Evolutionary conservation across 441 rosid genomes (phyloP).

Genomic region (Erodium trifolium): DNA sequence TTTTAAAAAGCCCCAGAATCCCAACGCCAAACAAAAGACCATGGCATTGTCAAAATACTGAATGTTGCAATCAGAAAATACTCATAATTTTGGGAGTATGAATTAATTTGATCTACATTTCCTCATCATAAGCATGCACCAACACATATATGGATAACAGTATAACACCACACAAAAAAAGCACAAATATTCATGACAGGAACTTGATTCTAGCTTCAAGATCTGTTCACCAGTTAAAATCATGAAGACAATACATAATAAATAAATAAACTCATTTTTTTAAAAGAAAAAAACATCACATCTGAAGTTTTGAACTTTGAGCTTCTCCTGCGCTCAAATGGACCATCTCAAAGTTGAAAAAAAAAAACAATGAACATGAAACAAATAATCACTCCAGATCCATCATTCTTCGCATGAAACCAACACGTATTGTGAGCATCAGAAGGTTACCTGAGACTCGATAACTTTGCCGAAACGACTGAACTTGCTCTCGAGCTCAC

Average conservation of each 20-base stretch:
- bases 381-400: not conserved
- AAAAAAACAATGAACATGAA: not conserved
- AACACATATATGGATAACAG: not conserved
- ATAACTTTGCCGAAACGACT: conserved; percentile 74
- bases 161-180: not conserved
- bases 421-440: not conserved
- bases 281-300: not conserved
- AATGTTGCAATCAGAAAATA: not conserved
- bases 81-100: not conserved
- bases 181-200: not conserved
- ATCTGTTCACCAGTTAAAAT: not conserved
- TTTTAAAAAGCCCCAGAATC: not conserved
- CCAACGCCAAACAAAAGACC: not conserved
- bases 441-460: conserved; percentile 64
- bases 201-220: not conserved
- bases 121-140: not conserved
- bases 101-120: not conserved
- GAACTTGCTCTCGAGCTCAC: conserved; percentile 79
- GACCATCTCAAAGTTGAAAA: not conserved
- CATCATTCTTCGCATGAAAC: conserved; percentile 1
- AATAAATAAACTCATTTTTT: not conserved
- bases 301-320: not conserved
- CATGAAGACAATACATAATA: not conserved
- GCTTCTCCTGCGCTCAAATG: not conserved
- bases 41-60: not conserved